phyloP scores from a whole-genome alignment of 2,329 filamentous ascomycete genomes.

The Aquanectria penicillioides region DNA sequence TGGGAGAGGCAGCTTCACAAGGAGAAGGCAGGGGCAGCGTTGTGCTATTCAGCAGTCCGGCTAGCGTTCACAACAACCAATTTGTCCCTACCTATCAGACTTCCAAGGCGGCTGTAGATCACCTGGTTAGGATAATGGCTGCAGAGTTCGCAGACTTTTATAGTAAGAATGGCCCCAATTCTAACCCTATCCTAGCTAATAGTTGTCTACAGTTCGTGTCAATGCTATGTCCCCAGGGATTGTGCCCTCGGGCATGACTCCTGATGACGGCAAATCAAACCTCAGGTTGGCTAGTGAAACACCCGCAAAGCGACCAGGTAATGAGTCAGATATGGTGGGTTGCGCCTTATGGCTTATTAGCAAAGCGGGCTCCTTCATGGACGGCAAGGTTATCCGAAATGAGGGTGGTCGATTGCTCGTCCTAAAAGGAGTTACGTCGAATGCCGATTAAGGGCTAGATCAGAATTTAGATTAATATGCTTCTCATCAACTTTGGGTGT shows the following conservation, averaged over 20 bases:
- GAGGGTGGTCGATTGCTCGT: not conserved
- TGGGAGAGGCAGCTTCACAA: not conserved
- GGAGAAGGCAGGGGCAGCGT: not conserved
- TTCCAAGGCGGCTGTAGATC: conserved; percentile 1
- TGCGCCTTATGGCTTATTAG: conserved; percentile 1
- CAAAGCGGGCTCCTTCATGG: conserved; percentile 1
- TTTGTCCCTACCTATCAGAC: conserved; percentile 4
- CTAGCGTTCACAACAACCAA: conserved; percentile 2
- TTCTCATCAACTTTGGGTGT: too few relatives aligned
- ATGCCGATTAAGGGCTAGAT: not conserved
- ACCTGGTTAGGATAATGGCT: not conserved
- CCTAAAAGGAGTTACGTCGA: not conserved
- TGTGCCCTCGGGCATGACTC: not conserved
- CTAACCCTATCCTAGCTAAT: not conserved
- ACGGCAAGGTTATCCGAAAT: conserved; percentile 1
- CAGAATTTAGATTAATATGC: not conserved
- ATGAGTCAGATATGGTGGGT: not conserved
- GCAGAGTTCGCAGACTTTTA: conserved; percentile 7
- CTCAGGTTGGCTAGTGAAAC: not conserved
- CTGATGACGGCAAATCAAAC: not conserved
- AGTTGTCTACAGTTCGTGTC: not conserved
- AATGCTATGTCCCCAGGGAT: conserved; percentile 2
- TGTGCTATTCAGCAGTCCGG: conserved; percentile 4
- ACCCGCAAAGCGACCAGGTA: not conserved
- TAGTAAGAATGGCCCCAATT: not conserved